Percentiles rank a stretch among this genome's conserved stretches.
These are phyloP conservation scores for Macrophomina pseudophaseolina DNA, from an alignment of 2,329 filamentous ascomycete genomes.

Conservation along the genomic window DNA sequence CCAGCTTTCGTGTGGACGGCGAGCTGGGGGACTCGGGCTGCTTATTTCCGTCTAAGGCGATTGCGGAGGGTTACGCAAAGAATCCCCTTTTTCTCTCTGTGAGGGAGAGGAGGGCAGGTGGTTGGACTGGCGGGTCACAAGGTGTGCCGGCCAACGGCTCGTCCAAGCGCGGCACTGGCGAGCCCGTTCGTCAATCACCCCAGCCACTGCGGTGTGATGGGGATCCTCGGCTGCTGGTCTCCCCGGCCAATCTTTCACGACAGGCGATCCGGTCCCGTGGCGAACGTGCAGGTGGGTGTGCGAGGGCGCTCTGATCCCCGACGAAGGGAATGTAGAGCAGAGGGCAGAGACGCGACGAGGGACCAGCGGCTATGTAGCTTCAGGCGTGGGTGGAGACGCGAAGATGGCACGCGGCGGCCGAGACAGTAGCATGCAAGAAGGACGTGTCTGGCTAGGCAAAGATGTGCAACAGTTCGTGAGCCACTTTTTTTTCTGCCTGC, in stretches of 20 bases:
- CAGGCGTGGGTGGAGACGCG: neutral
- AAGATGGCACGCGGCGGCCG: neutral
- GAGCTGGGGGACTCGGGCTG: neutral
- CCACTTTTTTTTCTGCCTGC: neutral
- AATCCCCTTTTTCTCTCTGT: neutral
- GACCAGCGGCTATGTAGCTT: neutral
- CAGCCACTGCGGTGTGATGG: conserved; percentile 9
- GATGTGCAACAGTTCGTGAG: conserved; percentile 3
- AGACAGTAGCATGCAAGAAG: neutral
- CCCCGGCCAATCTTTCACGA: conserved; percentile 21
- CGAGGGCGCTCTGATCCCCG: neutral
- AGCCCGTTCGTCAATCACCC: conserved; percentile 2
- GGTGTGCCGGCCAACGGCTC: conserved; percentile 5
- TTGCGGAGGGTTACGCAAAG: conserved; percentile 11
- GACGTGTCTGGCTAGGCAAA: conserved; percentile 10
- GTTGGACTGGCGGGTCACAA: conserved; percentile 22
- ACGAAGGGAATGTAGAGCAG: neutral
- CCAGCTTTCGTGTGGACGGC: neutral
- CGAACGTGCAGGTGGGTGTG: conserved; percentile 21
- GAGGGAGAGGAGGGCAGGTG: conserved; percentile 13
- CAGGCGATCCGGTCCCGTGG: conserved; percentile 14
- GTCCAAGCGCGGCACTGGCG: neutral
- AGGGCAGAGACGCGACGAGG: neutral
- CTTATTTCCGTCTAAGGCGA: conserved; percentile 9
- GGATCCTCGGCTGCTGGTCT: conserved; percentile 3